phyloP scores from a whole-genome alignment of 2,329 filamentous ascomycete species.

The Chaetomiaceae sp. region DNA sequence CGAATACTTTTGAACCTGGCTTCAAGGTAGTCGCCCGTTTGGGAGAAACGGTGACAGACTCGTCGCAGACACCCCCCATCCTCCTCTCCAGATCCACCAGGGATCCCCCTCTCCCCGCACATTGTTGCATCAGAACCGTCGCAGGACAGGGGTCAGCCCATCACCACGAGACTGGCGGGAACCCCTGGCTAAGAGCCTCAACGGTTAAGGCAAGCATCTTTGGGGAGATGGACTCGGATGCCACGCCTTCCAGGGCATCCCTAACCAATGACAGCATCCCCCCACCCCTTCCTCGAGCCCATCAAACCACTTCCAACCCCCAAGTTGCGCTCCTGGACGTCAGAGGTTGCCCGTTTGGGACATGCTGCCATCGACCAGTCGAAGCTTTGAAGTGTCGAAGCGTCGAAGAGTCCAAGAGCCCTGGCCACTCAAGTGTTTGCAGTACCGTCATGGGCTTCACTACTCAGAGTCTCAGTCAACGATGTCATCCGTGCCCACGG shows the following conservation, averaged over 20 bases:
- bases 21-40: too few species aligned
- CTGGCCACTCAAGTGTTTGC: not conserved
- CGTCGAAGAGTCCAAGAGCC: not conserved
- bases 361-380: slow-evolving; percentile 10
- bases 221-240: slow-evolving; percentile 10
- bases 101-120: slow-evolving; percentile 8
- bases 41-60: too few species aligned
- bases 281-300: slow-evolving; percentile 15
- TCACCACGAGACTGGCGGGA: slow-evolving; percentile 18
- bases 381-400: not conserved
- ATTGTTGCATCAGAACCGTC: slow-evolving; percentile 44
- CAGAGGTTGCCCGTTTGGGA: slow-evolving; percentile 18
- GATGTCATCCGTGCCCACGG: not conserved
- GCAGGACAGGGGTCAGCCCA: slow-evolving; percentile 38
- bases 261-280: slow-evolving; percentile 27
- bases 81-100: too few species aligned
- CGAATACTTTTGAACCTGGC: too few species aligned
- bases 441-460: slow-evolving; percentile 4
- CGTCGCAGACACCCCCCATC: too few species aligned
- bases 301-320: slow-evolving; percentile 33
- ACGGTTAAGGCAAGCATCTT: slow-evolving; percentile 5
- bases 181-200: slow-evolving; percentile 26
- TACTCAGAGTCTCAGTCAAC: too few species aligned
- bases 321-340: slow-evolving; percentile 25
- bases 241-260: slow-evolving; percentile 15